Conservation (phyloP, 371 early-diverging fungal genomes). For the Syncephalastrum racemosum region DNA sequence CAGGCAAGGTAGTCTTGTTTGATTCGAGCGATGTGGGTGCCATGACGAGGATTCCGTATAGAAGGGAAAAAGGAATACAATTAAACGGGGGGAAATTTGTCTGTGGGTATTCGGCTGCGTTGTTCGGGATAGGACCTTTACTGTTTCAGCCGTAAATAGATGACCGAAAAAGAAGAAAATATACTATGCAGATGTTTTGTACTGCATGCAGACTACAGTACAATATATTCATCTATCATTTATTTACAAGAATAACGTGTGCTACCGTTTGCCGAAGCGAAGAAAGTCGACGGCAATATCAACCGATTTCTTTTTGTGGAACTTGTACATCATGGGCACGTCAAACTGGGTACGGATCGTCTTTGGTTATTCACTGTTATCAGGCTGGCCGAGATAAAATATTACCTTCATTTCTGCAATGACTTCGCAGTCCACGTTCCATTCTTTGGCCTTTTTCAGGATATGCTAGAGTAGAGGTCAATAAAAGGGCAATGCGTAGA, state of each 20-base stretch:
- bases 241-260: neutral
- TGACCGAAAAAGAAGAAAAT: too few relatives aligned
- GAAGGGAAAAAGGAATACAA: too few relatives aligned
- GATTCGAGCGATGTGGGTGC: too few relatives aligned
- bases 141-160: too few relatives aligned
- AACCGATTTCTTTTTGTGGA: conserved; percentile 78
- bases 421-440: conserved; percentile 76
- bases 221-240: too few relatives aligned
- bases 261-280: conserved; percentile 51
- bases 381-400: neutral
- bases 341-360: conserved; percentile 55
- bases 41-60: too few relatives aligned
- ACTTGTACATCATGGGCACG: conserved; percentile 84
- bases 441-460: conserved; percentile 72
- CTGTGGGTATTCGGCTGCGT: too few relatives aligned
- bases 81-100: too few relatives aligned
- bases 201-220: too few relatives aligned
- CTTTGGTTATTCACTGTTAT: neutral
- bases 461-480: conserved; percentile 46
- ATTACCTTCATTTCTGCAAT: conserved; percentile 70
- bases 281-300: conserved; percentile 80
- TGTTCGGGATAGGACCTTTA: too few relatives aligned
- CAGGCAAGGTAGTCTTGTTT: neutral
- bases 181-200: too few relatives aligned
- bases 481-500: too few relatives aligned